These are phyloP conservation scores for Ceratobasidium sp. DNA, from an alignment of 1,284 basidiomycete species.

Conservation along the genomic window DNA sequence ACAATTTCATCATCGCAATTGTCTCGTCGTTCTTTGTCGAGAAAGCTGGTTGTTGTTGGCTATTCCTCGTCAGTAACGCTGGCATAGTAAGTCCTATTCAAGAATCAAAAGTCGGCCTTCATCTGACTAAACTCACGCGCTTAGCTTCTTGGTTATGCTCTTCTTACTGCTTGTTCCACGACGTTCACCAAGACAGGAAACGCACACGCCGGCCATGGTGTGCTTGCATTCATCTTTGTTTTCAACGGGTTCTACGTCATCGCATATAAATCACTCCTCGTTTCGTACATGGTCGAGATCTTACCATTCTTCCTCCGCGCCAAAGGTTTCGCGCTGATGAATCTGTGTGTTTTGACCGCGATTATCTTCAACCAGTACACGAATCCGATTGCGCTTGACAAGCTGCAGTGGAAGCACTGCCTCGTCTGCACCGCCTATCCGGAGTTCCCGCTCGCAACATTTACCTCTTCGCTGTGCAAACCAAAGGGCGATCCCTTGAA, in stretches of 20 bases:
- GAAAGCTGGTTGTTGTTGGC: slow-evolving; percentile 69
- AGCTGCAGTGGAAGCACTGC: slow-evolving; percentile 54
- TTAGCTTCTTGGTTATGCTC: slow-evolving; percentile 49
- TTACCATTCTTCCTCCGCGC: slow-evolving; percentile 75
- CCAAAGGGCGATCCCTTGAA: slow-evolving; percentile 73
- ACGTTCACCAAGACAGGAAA: slow-evolving; percentile 46
- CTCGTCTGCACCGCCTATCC: slow-evolving; percentile 55
- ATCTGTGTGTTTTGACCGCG: slow-evolving; percentile 56
- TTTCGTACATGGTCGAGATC: slow-evolving; percentile 75
- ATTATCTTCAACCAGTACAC: slow-evolving; percentile 73
- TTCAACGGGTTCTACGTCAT: slow-evolving; percentile 76
- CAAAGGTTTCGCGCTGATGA: slow-evolving; percentile 76
- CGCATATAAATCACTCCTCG: slow-evolving; percentile 52
- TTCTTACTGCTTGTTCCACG: slow-evolving; percentile 48
- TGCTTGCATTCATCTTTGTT: slow-evolving; percentile 77
- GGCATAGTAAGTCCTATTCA: slow-evolving; percentile 63
- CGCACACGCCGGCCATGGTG: slow-evolving; percentile 47
- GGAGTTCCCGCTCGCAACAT: slow-evolving; percentile 61
- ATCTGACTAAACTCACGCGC: too few relatives aligned
- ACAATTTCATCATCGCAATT: slow-evolving; percentile 68
- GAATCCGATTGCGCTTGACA: slow-evolving; percentile 31
- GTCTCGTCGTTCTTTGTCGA: slow-evolving; percentile 71
- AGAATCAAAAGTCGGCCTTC: too few relatives aligned
- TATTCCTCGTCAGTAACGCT: slow-evolving; percentile 73
- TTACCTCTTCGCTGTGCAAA: slow-evolving; percentile 71